These are phyloP conservation scores for Amauroascus niger DNA, from an alignment of 2,329 filamentous ascomycete genomes.

Conservation along the genomic window DNA sequence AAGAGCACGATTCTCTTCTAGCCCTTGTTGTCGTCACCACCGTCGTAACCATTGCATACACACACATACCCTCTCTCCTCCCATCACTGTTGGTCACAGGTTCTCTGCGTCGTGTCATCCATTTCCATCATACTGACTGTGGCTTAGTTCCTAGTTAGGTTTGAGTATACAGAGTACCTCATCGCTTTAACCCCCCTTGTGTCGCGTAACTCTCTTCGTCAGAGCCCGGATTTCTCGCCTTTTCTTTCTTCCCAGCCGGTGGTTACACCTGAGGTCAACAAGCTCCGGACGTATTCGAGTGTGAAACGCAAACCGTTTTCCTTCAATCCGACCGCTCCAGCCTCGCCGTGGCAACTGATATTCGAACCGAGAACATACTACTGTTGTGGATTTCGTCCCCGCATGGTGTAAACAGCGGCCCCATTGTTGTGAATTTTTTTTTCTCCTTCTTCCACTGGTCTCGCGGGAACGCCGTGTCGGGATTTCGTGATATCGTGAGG, in stretches of 20 bases:
- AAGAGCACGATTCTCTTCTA: too few relatives aligned
- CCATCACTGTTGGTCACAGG: background rate
- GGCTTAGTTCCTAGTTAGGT: background rate
- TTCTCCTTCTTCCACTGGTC: background rate
- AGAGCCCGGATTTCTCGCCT: background rate
- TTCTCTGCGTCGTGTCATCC: background rate
- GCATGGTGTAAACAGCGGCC: constrained; percentile 2
- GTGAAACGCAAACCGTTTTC: background rate
- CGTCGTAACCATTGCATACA: too few relatives aligned
- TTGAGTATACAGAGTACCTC: background rate
- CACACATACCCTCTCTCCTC: background rate
- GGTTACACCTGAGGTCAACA: constrained; percentile 3
- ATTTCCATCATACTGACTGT: constrained; percentile 2
- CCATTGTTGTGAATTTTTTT: background rate
- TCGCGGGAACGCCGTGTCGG: background rate
- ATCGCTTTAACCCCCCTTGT: background rate
- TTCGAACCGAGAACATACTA: background rate
- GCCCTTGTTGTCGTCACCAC: too few relatives aligned
- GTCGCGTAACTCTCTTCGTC: background rate
- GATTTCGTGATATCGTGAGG: background rate
- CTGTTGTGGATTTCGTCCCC: background rate
- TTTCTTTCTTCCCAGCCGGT: background rate
- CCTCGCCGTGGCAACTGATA: background rate
- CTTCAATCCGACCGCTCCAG: background rate
- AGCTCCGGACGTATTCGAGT: background rate